Evolutionary conservation across 148 eudicot species (phyloP), one percentile per base, ranked within the genome.

Genomic region (Amaranthus hypochondriacus): DNA sequence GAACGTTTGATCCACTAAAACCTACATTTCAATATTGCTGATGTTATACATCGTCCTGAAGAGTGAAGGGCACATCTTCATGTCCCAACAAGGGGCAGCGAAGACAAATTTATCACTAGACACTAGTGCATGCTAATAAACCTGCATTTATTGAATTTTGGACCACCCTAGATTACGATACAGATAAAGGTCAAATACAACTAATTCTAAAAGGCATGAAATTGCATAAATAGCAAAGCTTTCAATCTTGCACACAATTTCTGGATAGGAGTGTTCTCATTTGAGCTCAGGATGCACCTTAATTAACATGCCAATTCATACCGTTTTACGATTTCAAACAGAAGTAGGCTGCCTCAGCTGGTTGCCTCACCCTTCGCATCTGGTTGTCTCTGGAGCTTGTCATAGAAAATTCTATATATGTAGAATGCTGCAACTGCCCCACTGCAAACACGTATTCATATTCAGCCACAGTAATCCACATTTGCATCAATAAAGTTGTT

Each of bases 401-500:
- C 80, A 68, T 76, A 75, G 7, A 67, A 75, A 77, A 90, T 80
- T 85, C 96, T 87, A 70, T 89, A 94, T 15, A 81, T 68, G 68
- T 77, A 94, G 88, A 94, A 94, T 65, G 86, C 91, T 60, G 86
- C 83, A 59, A 91, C 83, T 28, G 84, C 90, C 50, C 91, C 89
- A 77, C 95, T 90, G 86, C 56, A 70, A 52, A 68, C 73, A 69
- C 55, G 52, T 50, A 74, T 51, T 6, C 12, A 5, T 56, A 43
- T 73, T 79, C 43, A 79, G 74, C 68, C 69, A 5, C 54, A 48
- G 4, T 15, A 4, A 10, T n/a, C 6, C 13, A 8, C 3, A 5
- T 8, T 7, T 44, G 4, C 39, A 53, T 53, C 6, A 10, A 50
- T n/a, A 42, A 63, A 51, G 14, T 76, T 77, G 39, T 3, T 42